These are phyloP conservation scores for Epichloe coenophiala DNA, from an alignment of 2,329 filamentous ascomycete genomes.

Conservation along the genomic window DNA sequence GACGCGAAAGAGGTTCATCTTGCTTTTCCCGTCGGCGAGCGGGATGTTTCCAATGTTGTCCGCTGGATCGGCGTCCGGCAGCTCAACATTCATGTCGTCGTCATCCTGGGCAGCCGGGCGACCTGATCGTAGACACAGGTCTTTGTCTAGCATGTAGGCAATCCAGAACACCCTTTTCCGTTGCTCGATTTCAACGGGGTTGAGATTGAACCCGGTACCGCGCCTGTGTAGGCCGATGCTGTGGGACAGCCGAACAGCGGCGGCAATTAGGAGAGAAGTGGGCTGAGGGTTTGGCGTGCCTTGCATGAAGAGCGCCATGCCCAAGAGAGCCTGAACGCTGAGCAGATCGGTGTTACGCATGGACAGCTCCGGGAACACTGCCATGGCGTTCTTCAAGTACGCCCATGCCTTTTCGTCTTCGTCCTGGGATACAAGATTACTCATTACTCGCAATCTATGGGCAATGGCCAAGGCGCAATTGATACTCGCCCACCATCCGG, in stretches of 20 bases:
- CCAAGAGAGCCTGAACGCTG: slow-evolving; percentile 85
- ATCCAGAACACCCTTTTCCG: slow-evolving; percentile 55
- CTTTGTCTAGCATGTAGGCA: slow-evolving; percentile 51
- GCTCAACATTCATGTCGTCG: slow-evolving; percentile 82
- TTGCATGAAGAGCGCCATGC: slow-evolving; percentile 89
- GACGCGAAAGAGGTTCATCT: slow-evolving; percentile 86
- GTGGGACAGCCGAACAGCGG: slow-evolving; percentile 80
- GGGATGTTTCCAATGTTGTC: slow-evolving; percentile 95
- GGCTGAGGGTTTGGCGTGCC: slow-evolving; percentile 95
- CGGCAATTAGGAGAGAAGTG: slow-evolving; percentile 78
- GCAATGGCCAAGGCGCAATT: slow-evolving; percentile 91
- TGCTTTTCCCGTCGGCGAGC: slow-evolving; percentile 73
- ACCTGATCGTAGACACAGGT: slow-evolving; percentile 45
- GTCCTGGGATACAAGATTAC: slow-evolving; percentile 76
- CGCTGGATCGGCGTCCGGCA: slow-evolving; percentile 77
- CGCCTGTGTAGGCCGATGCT: slow-evolving; percentile 93
- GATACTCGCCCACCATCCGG: slow-evolving; percentile 96
- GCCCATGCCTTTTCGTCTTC: slow-evolving; percentile 93
- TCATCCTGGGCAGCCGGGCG: slow-evolving; percentile 49
- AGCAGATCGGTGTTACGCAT: slow-evolving; percentile 93
- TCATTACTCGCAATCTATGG: slow-evolving; percentile 87
- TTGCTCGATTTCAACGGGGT: slow-evolving; percentile 88
- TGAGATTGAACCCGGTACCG: slow-evolving; percentile 84
- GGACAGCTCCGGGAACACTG: slow-evolving; percentile 79
- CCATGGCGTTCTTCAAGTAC: slow-evolving; percentile 93